Evolutionary conservation across 768 basidiomycete genomes (phyloP), one percentile per base, ranked within the genome.

Genomic region (Agrocybe pediades): DNA sequence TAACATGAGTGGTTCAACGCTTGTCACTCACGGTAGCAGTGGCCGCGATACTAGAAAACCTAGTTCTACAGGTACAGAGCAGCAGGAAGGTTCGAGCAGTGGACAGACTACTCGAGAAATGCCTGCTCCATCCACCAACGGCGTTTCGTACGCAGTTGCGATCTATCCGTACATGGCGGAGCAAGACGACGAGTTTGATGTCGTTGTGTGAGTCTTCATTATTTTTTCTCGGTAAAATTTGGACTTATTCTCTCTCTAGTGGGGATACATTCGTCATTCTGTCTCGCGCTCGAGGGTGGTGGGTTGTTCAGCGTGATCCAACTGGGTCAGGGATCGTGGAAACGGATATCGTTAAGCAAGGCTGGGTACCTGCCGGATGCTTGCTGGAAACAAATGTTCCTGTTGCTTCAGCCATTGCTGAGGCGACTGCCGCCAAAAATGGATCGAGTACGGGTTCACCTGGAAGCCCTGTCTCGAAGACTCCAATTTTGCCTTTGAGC

Each of bases 101-200:
- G 61, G 55, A 25, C 47, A 45, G 9, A 65, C 54, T 29, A 57
- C 62, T 33, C 57, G 68, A 53, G 68, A 68, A 44, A 70, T 70
- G 55, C 67, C 68, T 1, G 62, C 61, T 9, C 45, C 46, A 63
- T 75, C 33, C 60, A 72, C 72, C n/a, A 71, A 69, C 46, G 86
- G 84, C 13, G 80, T 95, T 17, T 95, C 94, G 9, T 99, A 97
- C 65, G 95, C 96, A 2, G 92, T 99, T 27, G 94, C 95, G 25
- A 98, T 98, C 61, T 98, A 99, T 66, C 97, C 97, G 41, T 98
- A 99, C 69, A 90, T 95, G 84, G 95, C 96, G 6, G 97, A 98
- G 70, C 89, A 97, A 67, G 94, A 97, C 53, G 97, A 98, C 68
- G 97, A 99, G 68, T 98, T 98, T 68, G 94, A 98, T 66, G 97